phyloP scores from a whole-genome alignment of 495 filamentous ascomycete species.

The Paragyromitra xinjiangensis region DNA sequence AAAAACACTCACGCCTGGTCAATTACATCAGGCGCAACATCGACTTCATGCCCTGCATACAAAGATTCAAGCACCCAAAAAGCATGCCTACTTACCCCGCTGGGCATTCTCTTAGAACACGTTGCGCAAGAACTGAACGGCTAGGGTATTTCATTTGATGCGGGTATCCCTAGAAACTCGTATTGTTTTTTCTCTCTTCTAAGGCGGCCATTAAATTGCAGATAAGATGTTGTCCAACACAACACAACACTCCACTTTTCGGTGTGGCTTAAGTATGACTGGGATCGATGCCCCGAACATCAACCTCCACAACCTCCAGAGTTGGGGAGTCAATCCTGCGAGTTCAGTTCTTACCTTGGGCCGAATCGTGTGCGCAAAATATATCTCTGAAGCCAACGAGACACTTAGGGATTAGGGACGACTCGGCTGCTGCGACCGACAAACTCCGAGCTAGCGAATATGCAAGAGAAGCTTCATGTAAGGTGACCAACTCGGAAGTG shows the following conservation, averaged over 20 bases:
- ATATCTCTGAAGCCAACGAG: not conserved
- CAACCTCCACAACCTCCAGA: not conserved
- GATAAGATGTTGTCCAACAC: slow-evolving; percentile 8
- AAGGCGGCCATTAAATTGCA: slow-evolving; percentile 7
- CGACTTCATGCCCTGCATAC: slow-evolving; percentile 1
- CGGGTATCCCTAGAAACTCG: not conserved
- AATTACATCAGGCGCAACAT: slow-evolving; percentile 1
- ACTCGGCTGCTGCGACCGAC: not conserved
- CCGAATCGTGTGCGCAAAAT: not conserved
- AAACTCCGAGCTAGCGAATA: not conserved
- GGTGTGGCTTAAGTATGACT: too few species aligned
- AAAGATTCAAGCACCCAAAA: not conserved
- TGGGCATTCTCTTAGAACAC: not conserved
- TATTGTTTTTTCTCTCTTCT: slow-evolving; percentile 2
- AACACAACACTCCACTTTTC: not conserved
- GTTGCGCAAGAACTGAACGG: slow-evolving; percentile 10
- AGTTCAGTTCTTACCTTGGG: not conserved
- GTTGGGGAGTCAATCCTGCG: not conserved
- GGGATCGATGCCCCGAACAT: not conserved
- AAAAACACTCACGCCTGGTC: not conserved
- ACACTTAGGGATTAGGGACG: not conserved
- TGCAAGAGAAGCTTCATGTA: not conserved
- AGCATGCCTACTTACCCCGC: not conserved
- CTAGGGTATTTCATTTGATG: not conserved
- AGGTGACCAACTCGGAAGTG: not conserved